Base-by-base conservation (phyloP, 352 stramenopile species). In the Phytopythium mirpurense region DNA sequence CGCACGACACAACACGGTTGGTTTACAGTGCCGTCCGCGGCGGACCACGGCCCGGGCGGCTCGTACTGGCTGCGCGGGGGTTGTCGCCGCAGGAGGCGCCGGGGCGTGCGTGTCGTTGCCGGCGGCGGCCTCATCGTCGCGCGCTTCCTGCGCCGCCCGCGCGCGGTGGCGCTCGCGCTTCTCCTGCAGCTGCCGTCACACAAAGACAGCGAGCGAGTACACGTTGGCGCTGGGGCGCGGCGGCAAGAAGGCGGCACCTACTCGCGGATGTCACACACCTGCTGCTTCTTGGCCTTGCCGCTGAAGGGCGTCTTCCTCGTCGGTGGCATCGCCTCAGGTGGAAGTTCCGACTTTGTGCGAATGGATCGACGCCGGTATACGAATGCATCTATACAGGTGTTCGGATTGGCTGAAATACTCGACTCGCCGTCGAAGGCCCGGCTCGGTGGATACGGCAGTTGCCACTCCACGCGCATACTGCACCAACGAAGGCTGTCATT, bases 201-300 rank as follows among this genome's bases (percentile, higher is more conserved):
- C 38, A 16, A 15, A 27, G 19, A 11, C 5, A 5, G 29, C 5
- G 29, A 5, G 32, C 14, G 5, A 36, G 32, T 36, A 9, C n/a
- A n/a, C 29, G 29, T 9, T 32, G 29, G 23, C 41, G 32, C 35
- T 5, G 35, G 12, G 9, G 27, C 27, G n/a, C 6, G 23, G 1
- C 8, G 19, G n/a, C 21, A 36, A 45, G 26, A 24, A 6, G 51
- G 21, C 29, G 11, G 5, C 9, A 31, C n/a, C n/a, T n/a, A n/a
- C n/a, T n/a, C n/a, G n/a, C n/a, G n/a, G n/a, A n/a, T n/a, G n/a
- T n/a, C n/a, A 7, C 23, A 23, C 50, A 87, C 81, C 74, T 93
- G 83, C 56, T 90, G 79, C 69, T 93, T 93, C 77, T 93, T 93
- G 57, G 79, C 80, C 55, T 93, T 93, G 59, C 79, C 81, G 53